Evolutionary conservation across 2,329 filamentous ascomycete species (phyloP), one percentile per base, ranked within the genome.

Genomic region (Pseudogymnoascus sp.): DNA sequence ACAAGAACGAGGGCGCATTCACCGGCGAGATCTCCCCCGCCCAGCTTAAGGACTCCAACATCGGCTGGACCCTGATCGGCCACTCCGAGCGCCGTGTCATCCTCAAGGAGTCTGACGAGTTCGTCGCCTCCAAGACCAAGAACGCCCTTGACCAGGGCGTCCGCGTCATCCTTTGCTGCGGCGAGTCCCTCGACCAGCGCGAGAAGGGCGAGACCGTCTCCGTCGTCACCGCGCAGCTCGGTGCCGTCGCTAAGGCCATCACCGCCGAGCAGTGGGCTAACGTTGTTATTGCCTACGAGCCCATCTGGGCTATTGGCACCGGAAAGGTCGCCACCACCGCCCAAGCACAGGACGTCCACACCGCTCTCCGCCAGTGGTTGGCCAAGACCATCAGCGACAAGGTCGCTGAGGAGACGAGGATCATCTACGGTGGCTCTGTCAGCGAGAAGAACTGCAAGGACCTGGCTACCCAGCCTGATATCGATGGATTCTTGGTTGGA

Each of bases 361-460:
- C 88, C 72, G 91, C 89, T 69, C 96, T 99, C 79, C 90, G 95
- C 72, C 81, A 86, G 73, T 97, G 93, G 91, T 83, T 99, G 75
- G 85, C 87, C 74, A 84, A 86, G 73, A 84, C 93, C 71, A 90
- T 96, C 68, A 80, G 85, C 74, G 83, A 89, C 67, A 79, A 83
- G 75, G 90, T 89, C 64, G 86, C 92, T 57, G 91, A 96, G 68
- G 86, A 89, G 80, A 96, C 93, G 67, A 86, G 95, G 72, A 91
- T 99, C 76, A 88, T 99, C 75, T 99, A 99, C 79, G 95, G 95
- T 70, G 95, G 95, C 75, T 95, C 89, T 73, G 95, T 99, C 73
- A 96, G 84, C 76, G 95, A 96, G 84, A 97, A 97, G 89, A 99
- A 99, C 86, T 96, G 91, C 84, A 85, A 83, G 74, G 93, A 97